Conservation (phyloP, 306 rosid genomes). For the Sicyos edulis region DNA sequence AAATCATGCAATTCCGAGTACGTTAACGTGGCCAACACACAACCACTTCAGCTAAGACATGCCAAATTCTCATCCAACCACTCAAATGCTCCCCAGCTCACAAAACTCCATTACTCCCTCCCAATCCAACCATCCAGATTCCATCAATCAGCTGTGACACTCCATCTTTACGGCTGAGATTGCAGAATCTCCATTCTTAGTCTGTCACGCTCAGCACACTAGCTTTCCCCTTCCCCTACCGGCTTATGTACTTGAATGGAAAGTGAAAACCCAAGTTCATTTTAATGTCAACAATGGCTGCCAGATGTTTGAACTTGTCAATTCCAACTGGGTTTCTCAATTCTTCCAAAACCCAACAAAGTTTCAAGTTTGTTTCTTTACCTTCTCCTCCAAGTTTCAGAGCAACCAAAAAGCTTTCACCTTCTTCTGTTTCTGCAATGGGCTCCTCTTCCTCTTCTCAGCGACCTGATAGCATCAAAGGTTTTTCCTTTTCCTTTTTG, state of each 20-base stretch:
- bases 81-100: slow-evolving; percentile 1
- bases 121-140: slow-evolving; percentile 16
- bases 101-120: background rate
- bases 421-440: slow-evolving; percentile 49
- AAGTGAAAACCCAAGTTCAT: background rate
- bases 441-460: slow-evolving; percentile 76
- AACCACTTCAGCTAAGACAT: background rate
- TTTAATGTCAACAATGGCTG: slow-evolving; percentile 37
- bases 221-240: background rate
- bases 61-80: slow-evolving; percentile 10
- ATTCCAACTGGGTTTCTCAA: slow-evolving; percentile 28
- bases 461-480: slow-evolving; percentile 45
- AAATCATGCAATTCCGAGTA: background rate
- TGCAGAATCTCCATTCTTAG: background rate
- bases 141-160: background rate
- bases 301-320: slow-evolving; percentile 34
- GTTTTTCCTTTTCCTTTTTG: slow-evolving; percentile 24
- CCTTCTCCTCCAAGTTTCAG: slow-evolving; percentile 28
- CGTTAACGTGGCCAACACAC: slow-evolving; percentile 16
- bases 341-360: slow-evolving; percentile 33
- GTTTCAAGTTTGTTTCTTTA: slow-evolving; percentile 25
- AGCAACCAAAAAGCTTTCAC: slow-evolving; percentile 34
- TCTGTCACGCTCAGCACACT: background rate
- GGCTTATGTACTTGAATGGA: background rate
- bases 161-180: slow-evolving; percentile 10